Percentiles rank a stretch among this genome's conserved stretches.
These are phyloP conservation scores for Geranium brycei DNA, from an alignment of 345 rosid species.

Conservation along the genomic window DNA sequence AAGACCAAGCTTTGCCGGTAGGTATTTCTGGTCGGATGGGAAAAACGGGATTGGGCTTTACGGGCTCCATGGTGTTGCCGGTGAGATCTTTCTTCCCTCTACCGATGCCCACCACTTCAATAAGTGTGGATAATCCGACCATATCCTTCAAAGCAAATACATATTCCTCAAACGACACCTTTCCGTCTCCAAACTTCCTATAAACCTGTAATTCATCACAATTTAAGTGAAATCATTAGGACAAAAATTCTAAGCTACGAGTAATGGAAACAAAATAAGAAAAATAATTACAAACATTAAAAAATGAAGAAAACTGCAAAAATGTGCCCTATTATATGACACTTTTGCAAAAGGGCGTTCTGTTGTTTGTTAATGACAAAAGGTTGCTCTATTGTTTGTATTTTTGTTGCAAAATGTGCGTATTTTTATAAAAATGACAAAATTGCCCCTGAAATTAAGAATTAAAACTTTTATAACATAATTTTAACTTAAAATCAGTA, in stretches of 20 bases:
- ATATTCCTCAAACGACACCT: slow-evolving; percentile 30
- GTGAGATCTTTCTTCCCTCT: slow-evolving; percentile 40
- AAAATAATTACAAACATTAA: background rate
- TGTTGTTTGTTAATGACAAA: too few species aligned
- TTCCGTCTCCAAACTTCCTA: slow-evolving; percentile 44
- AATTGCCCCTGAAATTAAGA: too few species aligned
- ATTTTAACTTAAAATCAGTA: too few species aligned
- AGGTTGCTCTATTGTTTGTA: too few species aligned
- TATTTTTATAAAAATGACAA: too few species aligned
- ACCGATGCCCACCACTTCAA: slow-evolving; percentile 36
- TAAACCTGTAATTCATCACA: slow-evolving; percentile 28
- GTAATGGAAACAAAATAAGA: background rate
- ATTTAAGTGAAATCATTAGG: background rate
- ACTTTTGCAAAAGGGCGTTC: too few species aligned
- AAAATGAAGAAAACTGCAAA: background rate
- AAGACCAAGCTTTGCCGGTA: slow-evolving; percentile 35
- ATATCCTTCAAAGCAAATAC: slow-evolving; percentile 23
- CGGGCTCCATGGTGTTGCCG: slow-evolving; percentile 26
- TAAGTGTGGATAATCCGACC: slow-evolving; percentile 21
- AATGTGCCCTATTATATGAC: too few species aligned
- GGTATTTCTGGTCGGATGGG: slow-evolving; percentile 29
- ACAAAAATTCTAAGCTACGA: background rate
- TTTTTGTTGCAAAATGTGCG: too few species aligned
- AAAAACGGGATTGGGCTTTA: slow-evolving; percentile 16
- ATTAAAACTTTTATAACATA: too few species aligned